Evolutionary conservation across 495 filamentous ascomycete species (phyloP).

Genomic region (Chaetomium cochliodes): DNA sequence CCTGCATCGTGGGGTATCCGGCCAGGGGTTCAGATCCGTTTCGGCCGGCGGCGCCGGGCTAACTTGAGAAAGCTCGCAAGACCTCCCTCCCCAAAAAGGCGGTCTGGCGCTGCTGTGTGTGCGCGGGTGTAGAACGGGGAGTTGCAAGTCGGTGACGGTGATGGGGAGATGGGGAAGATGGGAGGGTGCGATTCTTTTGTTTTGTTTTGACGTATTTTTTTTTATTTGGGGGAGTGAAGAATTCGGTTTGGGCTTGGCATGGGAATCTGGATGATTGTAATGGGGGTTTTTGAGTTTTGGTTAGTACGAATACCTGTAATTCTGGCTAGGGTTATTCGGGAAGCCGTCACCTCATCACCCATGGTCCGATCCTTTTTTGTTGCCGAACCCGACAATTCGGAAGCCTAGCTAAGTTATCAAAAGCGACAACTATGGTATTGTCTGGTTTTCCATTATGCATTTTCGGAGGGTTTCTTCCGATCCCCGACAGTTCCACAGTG

Average conservation of each 20-base stretch:
- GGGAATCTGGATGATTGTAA: background rate
- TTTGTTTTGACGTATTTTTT: background rate
- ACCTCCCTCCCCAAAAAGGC: slow-evolving; percentile 10
- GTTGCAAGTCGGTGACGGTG: background rate
- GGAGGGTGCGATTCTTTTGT: background rate
- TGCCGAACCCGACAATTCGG: background rate
- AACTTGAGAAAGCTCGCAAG: background rate
- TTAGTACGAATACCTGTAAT: background rate
- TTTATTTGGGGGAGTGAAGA: background rate
- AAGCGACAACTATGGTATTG: background rate
- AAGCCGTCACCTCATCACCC: background rate
- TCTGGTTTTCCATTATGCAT: background rate
- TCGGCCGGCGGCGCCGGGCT: slow-evolving; percentile 17
- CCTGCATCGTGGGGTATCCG: slow-evolving; percentile 19
- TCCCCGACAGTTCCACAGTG: too few relatives aligned
- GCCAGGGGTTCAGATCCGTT: slow-evolving; percentile 15
- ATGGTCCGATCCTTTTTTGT: background rate
- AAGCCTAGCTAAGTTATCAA: background rate
- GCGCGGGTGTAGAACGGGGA: background rate
- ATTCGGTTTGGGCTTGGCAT: background rate
- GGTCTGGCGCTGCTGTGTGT: too few relatives aligned
- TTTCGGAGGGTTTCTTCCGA: background rate
- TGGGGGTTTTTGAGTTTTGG: too few relatives aligned
- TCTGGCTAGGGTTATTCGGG: background rate
- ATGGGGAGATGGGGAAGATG: background rate